A percentile compares a stretch with the other conserved stretches of the same genome.
phyloP scores from a whole-genome alignment of 1,284 basidiomycete species.

The Fomitiporia mediterranea region DNA sequence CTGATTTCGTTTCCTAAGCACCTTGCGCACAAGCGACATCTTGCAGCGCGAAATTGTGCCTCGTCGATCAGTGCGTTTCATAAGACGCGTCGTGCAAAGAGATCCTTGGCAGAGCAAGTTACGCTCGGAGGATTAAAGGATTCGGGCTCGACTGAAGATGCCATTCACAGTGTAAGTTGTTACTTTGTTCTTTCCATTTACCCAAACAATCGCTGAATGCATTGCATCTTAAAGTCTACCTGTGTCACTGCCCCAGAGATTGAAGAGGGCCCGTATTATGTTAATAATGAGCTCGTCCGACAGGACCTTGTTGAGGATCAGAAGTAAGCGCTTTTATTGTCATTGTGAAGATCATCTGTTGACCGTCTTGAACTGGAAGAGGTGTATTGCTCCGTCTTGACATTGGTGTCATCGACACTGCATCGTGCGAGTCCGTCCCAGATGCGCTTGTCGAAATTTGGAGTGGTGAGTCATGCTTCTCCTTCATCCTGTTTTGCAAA shows the following conservation, averaged over 20 bases:
- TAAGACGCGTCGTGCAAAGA: slow-evolving; percentile 22
- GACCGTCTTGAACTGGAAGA: slow-evolving; percentile 22
- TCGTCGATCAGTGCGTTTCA: slow-evolving; percentile 24
- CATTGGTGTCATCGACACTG: slow-evolving; percentile 69
- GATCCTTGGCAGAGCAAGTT: slow-evolving; percentile 19
- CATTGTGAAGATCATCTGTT: not conserved
- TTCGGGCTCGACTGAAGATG: not conserved
- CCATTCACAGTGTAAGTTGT: slow-evolving; percentile 5
- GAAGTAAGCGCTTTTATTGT: slow-evolving; percentile 24
- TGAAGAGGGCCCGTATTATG: slow-evolving; percentile 43
- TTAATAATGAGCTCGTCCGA: slow-evolving; percentile 41
- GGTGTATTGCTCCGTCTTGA: slow-evolving; percentile 53
- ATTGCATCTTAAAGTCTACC: slow-evolving; percentile 18
- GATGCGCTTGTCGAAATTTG: slow-evolving; percentile 72
- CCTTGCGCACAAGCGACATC: slow-evolving; percentile 17
- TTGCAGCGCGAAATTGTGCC: slow-evolving; percentile 25
- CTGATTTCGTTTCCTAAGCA: slow-evolving; percentile 1
- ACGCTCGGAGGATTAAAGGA: not conserved
- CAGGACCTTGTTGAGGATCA: slow-evolving; percentile 48
- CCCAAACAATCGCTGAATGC: not conserved
- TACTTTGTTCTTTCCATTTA: too few relatives aligned
- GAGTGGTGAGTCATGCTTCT: slow-evolving; percentile 32
- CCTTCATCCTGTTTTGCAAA: slow-evolving; percentile 24
- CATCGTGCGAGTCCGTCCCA: slow-evolving; percentile 64
- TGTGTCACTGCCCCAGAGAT: slow-evolving; percentile 32